Evolutionary conservation across 176 grass and related monocot genomes (phyloP).

Genomic region (Poa pratensis): DNA sequence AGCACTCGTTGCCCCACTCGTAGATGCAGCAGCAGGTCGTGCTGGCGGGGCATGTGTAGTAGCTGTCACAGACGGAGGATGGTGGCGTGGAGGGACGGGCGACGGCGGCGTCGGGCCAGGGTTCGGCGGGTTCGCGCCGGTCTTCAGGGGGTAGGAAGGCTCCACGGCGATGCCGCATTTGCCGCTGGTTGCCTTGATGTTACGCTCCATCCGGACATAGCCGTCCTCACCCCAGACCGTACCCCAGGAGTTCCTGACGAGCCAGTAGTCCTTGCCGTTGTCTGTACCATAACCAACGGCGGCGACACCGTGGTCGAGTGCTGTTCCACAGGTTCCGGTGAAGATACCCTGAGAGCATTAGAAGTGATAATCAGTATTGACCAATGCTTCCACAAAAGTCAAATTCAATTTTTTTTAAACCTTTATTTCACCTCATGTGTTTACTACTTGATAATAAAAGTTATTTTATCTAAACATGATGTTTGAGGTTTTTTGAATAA

Average conservation of each 20-base stretch:
- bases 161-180: conserved; percentile 84
- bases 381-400: background rate
- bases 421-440: too few species aligned
- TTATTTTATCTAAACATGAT: background rate
- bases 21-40: conserved; percentile 95
- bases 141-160: conserved; percentile 80
- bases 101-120: conserved; percentile 76
- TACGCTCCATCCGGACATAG: conserved; percentile 86
- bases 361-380: conserved; percentile 8
- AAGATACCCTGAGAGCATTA: conserved; percentile 68
- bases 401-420: background rate
- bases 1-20: conserved; percentile 65
- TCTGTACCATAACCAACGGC: conserved; percentile 73
- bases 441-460: background rate
- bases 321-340: conserved; percentile 74
- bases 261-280: conserved; percentile 81
- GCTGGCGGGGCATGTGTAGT: conserved; percentile 65
- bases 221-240: conserved; percentile 67
- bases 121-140: conserved; percentile 76
- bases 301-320: conserved; percentile 73
- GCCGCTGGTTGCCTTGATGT: conserved; percentile 58
- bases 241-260: conserved; percentile 94
- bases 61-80: conserved; percentile 62
- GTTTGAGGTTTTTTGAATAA: background rate
- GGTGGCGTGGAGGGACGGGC: conserved; percentile 39